A percentile compares a stretch with the other conserved stretches of the same genome.
Conservation (phyloP, 257 asterid genomes). For the Solanum pimpinellifolium region DNA sequence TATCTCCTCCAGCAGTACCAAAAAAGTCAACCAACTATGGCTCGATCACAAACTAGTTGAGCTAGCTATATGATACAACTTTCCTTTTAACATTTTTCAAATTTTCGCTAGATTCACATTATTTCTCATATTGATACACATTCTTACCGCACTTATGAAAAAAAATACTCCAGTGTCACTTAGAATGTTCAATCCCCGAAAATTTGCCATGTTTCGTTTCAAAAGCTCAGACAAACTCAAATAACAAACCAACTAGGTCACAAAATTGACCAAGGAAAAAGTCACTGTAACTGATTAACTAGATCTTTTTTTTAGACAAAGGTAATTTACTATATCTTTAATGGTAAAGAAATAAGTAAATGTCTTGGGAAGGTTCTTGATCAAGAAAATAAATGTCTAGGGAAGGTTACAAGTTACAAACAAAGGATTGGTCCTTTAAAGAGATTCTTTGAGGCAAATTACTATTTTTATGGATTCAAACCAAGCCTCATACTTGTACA, state of each 20-base stretch:
- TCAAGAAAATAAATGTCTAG: not conserved
- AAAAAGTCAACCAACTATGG: not conserved
- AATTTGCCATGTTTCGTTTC: not conserved
- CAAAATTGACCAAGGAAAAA: not conserved
- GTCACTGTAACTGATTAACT: not conserved
- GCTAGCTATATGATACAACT: not conserved
- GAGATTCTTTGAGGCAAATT: not conserved
- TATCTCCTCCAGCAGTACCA: not conserved
- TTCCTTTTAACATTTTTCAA: not conserved
- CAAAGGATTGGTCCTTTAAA: not conserved
- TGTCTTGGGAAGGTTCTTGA: not conserved
- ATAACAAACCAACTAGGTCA: not conserved
- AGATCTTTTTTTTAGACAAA: not conserved
- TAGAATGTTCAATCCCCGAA: not conserved
- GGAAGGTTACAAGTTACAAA: not conserved
- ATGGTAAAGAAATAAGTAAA: not conserved
- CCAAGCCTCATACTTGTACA: not conserved
- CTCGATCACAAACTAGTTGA: not conserved
- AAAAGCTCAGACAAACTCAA: not conserved
- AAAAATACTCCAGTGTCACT: not conserved
- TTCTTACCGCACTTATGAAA: not conserved
- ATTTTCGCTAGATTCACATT: not conserved
- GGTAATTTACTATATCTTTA: not conserved
- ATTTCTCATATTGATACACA: not conserved
- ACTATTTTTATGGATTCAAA: not conserved